Evolutionary conservation across 148 eudicot species (phyloP).

Genomic region (Cornus suecica): DNA sequence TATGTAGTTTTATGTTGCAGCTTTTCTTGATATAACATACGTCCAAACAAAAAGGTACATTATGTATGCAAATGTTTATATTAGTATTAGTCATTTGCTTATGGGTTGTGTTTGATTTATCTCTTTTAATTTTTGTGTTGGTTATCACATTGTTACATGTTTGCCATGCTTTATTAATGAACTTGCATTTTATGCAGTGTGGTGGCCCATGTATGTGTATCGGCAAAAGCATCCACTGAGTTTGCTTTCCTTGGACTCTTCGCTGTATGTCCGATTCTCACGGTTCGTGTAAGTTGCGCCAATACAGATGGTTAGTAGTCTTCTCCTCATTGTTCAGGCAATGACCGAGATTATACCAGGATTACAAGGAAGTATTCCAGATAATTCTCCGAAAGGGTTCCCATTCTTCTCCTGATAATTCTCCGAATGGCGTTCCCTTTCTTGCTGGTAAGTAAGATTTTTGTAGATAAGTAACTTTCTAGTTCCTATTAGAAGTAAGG

Average conservation of each 20-base stretch:
- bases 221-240: slow-evolving; percentile 95
- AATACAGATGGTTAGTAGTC: slow-evolving; percentile 73
- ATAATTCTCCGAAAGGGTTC: no score
- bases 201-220: slow-evolving; percentile 87
- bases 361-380: no score
- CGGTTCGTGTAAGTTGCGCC: slow-evolving; percentile 93
- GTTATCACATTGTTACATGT: no score
- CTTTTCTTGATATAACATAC: no score
- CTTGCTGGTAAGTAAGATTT: no score
- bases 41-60: no score
- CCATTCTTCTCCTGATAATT: no score
- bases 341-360: no score
- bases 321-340: slow-evolving; percentile 1
- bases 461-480: no score
- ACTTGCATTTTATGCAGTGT: slow-evolving; percentile 43
- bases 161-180: background rate
- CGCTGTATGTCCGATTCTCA: slow-evolving; percentile 70
- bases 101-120: background rate
- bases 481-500: no score
- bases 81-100: background rate
- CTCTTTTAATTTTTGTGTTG: background rate
- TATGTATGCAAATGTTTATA: no score
- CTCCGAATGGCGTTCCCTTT: no score
- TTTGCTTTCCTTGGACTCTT: slow-evolving; percentile 82
- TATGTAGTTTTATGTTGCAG: slow-evolving; percentile 10